These are phyloP conservation scores for Exutisphaerella laricina DNA, from an alignment of 2,329 filamentous ascomycete genomes.

Conservation along the genomic window DNA sequence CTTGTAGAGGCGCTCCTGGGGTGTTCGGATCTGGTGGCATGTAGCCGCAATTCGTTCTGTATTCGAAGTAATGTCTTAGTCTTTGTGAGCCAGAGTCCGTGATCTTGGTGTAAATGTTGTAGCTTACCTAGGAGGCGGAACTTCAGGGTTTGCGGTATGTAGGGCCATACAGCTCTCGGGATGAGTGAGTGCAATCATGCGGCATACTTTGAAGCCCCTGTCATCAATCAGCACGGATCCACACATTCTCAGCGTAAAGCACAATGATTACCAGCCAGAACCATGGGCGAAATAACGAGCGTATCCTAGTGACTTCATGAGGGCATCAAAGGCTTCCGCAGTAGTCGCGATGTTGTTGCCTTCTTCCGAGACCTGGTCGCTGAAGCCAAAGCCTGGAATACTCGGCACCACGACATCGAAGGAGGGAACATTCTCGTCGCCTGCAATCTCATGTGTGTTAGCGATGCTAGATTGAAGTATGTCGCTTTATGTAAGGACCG, in stretches of 20 bases:
- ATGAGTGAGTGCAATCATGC: constrained; percentile 46
- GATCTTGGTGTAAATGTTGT: neutral
- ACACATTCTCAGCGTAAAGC: neutral
- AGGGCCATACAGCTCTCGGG: constrained; percentile 52
- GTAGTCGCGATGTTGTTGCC: constrained; percentile 48
- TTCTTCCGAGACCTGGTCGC: constrained; percentile 53
- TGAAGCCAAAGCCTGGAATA: constrained; percentile 62
- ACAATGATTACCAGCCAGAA: constrained; percentile 42
- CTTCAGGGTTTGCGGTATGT: constrained; percentile 56
- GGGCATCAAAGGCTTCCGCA: constrained; percentile 50
- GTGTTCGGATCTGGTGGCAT: constrained; percentile 11
- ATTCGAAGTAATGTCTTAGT: constrained; percentile 1
- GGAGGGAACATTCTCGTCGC: constrained; percentile 37
- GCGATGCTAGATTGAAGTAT: too few relatives aligned
- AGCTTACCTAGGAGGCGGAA: constrained; percentile 43
- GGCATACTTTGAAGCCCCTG: constrained; percentile 42
- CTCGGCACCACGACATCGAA: constrained; percentile 64
- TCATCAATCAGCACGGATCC: neutral
- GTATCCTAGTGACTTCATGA: constrained; percentile 60
- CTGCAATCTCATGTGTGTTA: too few relatives aligned
- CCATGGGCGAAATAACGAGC: constrained; percentile 54
- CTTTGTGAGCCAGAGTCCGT: constrained; percentile 3
- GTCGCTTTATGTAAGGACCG: too few relatives aligned
- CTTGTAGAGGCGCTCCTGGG: neutral
- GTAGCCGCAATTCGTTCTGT: constrained; percentile 18